Evolutionary conservation across 2,329 filamentous ascomycete genomes (phyloP), one percentile per base, ranked within the genome.

Genomic region (Neopestalotiopsis sp.): DNA sequence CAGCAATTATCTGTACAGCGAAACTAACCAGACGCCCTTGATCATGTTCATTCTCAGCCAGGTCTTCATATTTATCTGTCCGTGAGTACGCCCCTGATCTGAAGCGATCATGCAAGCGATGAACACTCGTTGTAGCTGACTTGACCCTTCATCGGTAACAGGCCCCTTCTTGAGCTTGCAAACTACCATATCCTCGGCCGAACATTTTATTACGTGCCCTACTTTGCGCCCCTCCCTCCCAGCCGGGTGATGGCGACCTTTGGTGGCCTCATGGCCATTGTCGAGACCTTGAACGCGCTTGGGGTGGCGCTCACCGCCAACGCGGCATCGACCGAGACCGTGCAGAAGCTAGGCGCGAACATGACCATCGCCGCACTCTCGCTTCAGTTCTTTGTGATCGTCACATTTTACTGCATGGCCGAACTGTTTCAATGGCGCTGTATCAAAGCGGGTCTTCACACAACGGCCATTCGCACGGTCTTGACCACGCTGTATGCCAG

Each of bases 111-210:
- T 1, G 24, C 24, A 28, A 0, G 24, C 3, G 3, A 28, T 28
- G 24, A 28, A 10, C 34, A 38, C 10, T 38, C 34, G 10, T 10
- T 38, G 34, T 38, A n/a, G 20, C 57, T 20, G 61, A 71, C 75
- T 74, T 38, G 6, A 1, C 34, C 10, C 2, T 38, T 38, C 34
- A 10, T 40, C 58, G 45, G 28, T 7, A 28, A 24, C 58, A 85
- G 85, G 20, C 88, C 88, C 1, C 78, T 89, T 9, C 85, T 89
- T 65, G 86, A 88, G 67, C 82, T 87, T 3, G 83, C 84, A 57
- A 89, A 89, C 73, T 90, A 90, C 75, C 84, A 89, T 71, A 81
- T 89, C 60, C 83, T 90, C 64, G 85, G 84, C 2, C 83, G 87
- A 2, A 81, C 88, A 17, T 79, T 90, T 6, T 86, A 85, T 76